Percentiles rank a stretch among this genome's conserved stretches.
These are phyloP conservation scores for Vanilla planifolia DNA, from an alignment of 106 monocot genomes.

Conservation along the genomic window DNA sequence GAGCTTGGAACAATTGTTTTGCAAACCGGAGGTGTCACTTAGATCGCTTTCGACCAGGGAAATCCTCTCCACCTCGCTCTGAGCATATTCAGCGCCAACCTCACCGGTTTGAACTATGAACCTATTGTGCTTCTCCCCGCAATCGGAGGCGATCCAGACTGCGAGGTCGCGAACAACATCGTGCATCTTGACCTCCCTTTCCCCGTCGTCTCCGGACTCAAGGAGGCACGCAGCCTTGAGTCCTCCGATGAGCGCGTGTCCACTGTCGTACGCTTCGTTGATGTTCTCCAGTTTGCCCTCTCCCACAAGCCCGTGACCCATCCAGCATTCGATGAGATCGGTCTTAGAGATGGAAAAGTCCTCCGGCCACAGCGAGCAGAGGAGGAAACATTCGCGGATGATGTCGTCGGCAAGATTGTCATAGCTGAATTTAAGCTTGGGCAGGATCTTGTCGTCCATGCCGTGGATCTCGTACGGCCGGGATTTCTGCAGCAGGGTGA, in stretches of 20 bases:
- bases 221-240: constrained; percentile 13
- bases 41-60: neutral
- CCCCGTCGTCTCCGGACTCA: neutral
- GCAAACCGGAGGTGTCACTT: neutral
- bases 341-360: constrained; percentile 1
- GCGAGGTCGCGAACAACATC: constrained; percentile 6
- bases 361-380: constrained; percentile 17
- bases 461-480: neutral
- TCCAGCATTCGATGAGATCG: constrained; percentile 19
- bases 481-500: neutral
- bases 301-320: constrained; percentile 12
- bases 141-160: constrained; percentile 17
- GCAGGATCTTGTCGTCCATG: neutral
- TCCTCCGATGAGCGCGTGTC: neutral
- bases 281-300: neutral
- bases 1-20: neutral
- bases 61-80: neutral
- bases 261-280: neutral
- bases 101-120: neutral
- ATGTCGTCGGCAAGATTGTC: constrained; percentile 1
- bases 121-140: neutral
- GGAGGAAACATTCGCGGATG: constrained; percentile 17
- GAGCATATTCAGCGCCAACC: too few species aligned
- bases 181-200: constrained; percentile 17
- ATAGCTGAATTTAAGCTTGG: constrained; percentile 19